phyloP scores from a whole-genome alignment of 495 filamentous ascomycete species.

The Pseudomonodictys pantanalensis region DNA sequence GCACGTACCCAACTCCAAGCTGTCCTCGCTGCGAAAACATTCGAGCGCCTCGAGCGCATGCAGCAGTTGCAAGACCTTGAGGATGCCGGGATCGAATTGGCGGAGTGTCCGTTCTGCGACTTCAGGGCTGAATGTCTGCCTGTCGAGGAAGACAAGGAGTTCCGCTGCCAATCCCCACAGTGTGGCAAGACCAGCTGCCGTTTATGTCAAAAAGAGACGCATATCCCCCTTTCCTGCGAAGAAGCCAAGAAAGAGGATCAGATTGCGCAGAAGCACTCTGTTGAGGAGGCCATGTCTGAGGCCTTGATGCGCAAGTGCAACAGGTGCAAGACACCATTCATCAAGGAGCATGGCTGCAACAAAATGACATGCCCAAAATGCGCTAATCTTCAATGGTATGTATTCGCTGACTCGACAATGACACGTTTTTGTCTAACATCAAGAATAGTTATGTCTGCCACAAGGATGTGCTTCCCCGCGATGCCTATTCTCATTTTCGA shows the following conservation, averaged over 20 bases:
- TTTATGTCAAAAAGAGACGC: conserved; percentile 65
- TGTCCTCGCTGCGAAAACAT: conserved; percentile 58
- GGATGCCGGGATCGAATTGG: conserved; percentile 36
- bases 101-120: conserved; percentile 75
- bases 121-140: conserved; percentile 71
- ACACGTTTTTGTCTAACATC: conserved; percentile 13
- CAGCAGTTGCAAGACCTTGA: conserved; percentile 67
- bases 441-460: conserved; percentile 62
- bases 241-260: conserved; percentile 62
- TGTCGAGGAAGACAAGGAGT: conserved; percentile 68
- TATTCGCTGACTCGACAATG: not conserved
- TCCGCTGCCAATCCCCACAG: conserved; percentile 63
- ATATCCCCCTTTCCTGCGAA: conserved; percentile 71
- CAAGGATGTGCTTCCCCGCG: conserved; percentile 54
- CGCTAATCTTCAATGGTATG: conserved; percentile 55
- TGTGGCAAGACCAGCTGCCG: conserved; percentile 72
- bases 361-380: conserved; percentile 73
- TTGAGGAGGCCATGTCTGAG: conserved; percentile 82
- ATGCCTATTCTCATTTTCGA: conserved; percentile 51
- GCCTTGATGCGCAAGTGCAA: conserved; percentile 78
- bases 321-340: conserved; percentile 57
- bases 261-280: conserved; percentile 56
- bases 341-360: conserved; percentile 82
- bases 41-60: conserved; percentile 61
- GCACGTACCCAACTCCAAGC: conserved; percentile 47